Conservation (phyloP, 345 rosid genomes). For the Syzygium aqueum region DNA sequence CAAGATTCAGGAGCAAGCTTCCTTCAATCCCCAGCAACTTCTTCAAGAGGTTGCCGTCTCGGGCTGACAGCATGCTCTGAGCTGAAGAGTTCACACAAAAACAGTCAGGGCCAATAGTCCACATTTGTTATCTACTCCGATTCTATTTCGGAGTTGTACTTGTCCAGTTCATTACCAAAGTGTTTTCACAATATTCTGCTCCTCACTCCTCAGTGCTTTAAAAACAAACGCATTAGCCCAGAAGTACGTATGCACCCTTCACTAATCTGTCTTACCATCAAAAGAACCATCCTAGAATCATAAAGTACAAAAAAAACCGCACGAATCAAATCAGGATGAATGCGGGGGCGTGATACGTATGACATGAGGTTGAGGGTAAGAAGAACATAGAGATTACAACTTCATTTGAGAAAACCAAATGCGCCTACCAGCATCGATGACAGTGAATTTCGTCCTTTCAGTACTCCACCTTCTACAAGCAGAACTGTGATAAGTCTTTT, state of each 20-base stretch:
- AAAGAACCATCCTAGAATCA: neutral
- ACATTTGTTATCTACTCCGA: neutral
- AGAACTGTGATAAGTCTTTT: neutral
- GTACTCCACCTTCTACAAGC: neutral
- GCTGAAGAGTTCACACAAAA: neutral
- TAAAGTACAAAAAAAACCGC: too few relatives aligned
- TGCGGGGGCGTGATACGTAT: neutral
- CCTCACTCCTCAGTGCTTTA: neutral
- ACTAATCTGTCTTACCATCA: neutral
- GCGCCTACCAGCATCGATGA: neutral
- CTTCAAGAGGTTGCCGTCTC: constrained; percentile 74
- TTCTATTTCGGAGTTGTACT: neutral
- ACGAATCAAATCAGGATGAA: neutral
- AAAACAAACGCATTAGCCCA: neutral
- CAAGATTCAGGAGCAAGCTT: constrained; percentile 77
- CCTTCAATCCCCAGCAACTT: constrained; percentile 81
- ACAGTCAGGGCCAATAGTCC: neutral
- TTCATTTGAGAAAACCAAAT: neutral
- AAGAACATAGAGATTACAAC: neutral
- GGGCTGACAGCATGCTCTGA: constrained; percentile 76
- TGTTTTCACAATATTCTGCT: neutral
- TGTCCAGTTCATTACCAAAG: neutral
- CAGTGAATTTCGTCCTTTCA: neutral
- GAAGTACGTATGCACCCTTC: neutral
- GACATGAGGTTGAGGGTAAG: neutral